These are phyloP conservation scores for Pharus latifolius DNA, from an alignment of 176 grass and related monocot species.

Conservation along the genomic window DNA sequence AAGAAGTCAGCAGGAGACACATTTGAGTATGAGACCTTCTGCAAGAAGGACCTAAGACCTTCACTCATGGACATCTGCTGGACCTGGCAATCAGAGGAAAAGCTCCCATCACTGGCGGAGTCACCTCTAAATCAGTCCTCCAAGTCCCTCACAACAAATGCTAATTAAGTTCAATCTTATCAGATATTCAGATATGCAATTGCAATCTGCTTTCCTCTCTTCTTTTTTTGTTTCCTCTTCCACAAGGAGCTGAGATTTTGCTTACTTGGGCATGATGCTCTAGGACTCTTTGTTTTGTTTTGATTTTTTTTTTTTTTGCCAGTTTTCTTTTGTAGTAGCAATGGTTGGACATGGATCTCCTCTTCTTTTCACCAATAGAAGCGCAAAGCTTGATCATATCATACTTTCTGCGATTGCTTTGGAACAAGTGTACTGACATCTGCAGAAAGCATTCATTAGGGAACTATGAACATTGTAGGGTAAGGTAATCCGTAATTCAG, in stretches of 20 bases:
- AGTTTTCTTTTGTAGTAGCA: constrained; percentile 24
- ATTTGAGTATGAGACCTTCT: constrained; percentile 79
- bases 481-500: background rate
- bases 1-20: constrained; percentile 91
- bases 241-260: constrained; percentile 20
- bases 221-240: background rate
- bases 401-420: constrained; percentile 6
- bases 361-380: constrained; percentile 31
- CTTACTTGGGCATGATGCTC: constrained; percentile 16
- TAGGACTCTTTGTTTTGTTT: constrained; percentile 13
- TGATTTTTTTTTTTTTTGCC: constrained; percentile 3
- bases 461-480: background rate
- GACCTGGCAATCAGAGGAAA: constrained; percentile 41
- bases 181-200: constrained; percentile 11
- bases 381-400: background rate
- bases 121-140: constrained; percentile 23
- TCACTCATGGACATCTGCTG: constrained; percentile 79
- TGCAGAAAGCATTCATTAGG: constrained; percentile 5
- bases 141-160: constrained; percentile 14
- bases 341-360: constrained; percentile 19
- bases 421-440: background rate
- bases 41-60: constrained; percentile 62
- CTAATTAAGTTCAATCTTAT: constrained; percentile 17
- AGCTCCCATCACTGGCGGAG: constrained; percentile 26
- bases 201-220: background rate